These are phyloP conservation scores for Cyamopsis tetragonoloba DNA, from an alignment of 306 rosid species.

Conservation along the genomic window DNA sequence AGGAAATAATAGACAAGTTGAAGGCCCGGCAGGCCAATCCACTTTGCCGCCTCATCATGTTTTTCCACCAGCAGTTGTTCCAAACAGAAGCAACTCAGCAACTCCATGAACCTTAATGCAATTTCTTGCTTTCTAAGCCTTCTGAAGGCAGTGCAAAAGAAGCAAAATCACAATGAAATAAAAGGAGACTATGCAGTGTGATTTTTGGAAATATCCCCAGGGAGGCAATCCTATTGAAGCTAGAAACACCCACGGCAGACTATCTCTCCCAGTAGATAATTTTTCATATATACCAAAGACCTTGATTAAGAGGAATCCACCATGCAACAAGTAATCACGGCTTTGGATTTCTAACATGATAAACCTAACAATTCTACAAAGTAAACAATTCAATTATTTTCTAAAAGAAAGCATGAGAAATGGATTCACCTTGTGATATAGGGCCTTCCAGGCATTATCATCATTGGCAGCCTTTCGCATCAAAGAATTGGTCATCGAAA, in stretches of 20 bases:
- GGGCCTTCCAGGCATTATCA: constrained; percentile 97
- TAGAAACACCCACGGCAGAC: no score
- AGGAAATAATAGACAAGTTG: not conserved
- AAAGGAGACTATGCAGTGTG: not conserved
- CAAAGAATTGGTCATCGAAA: constrained; percentile 91
- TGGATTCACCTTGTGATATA: constrained; percentile 80
- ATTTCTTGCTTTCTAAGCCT: not conserved
- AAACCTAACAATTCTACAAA: not conserved
- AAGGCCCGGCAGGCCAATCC: not conserved
- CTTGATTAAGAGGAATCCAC: no score
- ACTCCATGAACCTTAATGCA: not conserved
- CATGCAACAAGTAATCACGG: no score
- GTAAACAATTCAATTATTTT: no score
- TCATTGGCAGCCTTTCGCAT: constrained; percentile 98
- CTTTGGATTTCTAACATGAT: not conserved
- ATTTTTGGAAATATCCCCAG: not conserved
- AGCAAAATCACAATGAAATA: not conserved
- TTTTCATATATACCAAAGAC: no score
- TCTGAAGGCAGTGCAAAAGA: not conserved
- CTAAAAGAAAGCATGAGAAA: not conserved
- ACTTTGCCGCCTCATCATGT: not conserved
- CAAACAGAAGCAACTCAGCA: not conserved
- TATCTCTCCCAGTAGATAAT: no score
- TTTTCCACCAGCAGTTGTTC: constrained; percentile 2
- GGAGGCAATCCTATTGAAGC: no score